A percentile compares a stretch with the other conserved stretches of the same genome.
Evolutionary conservation across 306 rosid species (phyloP).

Genomic region (Arachis hypogaea): DNA sequence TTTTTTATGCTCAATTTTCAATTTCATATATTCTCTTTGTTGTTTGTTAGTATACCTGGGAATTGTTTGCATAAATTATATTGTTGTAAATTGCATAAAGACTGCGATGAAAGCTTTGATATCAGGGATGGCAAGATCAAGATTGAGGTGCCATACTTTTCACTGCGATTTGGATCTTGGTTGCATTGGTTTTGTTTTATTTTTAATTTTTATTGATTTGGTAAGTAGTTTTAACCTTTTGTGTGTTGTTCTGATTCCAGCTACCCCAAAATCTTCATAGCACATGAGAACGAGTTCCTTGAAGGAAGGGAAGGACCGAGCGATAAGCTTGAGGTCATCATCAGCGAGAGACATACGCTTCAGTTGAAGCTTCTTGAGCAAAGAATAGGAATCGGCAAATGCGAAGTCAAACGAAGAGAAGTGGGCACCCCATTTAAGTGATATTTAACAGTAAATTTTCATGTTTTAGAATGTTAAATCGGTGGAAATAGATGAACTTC

Average conservation of each 20-base stretch:
- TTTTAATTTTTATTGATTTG: background rate
- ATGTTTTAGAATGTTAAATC: too few species aligned
- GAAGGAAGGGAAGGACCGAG: slow-evolving; percentile 57
- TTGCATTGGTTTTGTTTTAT: background rate
- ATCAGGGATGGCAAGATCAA: slow-evolving; percentile 70
- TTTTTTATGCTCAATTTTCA: too few species aligned
- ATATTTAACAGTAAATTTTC: too few species aligned
- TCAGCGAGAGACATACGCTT: slow-evolving; percentile 81
- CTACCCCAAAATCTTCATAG: slow-evolving; percentile 74
- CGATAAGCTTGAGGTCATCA: slow-evolving; percentile 54
- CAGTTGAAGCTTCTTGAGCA: slow-evolving; percentile 67
- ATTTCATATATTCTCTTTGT: too few species aligned
- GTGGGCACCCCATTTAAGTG: slow-evolving; percentile 78
- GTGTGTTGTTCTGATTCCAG: slow-evolving; percentile 44
- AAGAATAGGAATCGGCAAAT: slow-evolving; percentile 67
- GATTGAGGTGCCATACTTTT: slow-evolving; percentile 67
- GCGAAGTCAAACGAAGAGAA: slow-evolving; percentile 65
- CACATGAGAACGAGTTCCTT: slow-evolving; percentile 71
- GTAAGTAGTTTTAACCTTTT: background rate
- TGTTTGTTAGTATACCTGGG: too few species aligned
- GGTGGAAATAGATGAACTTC: too few species aligned
- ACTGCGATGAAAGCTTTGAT: slow-evolving; percentile 72
- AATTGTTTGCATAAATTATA: too few species aligned
- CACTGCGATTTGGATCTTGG: slow-evolving; percentile 27
- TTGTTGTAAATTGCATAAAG: slow-evolving; percentile 22